Evolutionary conservation across 2,329 filamentous ascomycete species (phyloP), one percentile per base, ranked within the genome.

Genomic region (Apiospora kogelbergensis): DNA sequence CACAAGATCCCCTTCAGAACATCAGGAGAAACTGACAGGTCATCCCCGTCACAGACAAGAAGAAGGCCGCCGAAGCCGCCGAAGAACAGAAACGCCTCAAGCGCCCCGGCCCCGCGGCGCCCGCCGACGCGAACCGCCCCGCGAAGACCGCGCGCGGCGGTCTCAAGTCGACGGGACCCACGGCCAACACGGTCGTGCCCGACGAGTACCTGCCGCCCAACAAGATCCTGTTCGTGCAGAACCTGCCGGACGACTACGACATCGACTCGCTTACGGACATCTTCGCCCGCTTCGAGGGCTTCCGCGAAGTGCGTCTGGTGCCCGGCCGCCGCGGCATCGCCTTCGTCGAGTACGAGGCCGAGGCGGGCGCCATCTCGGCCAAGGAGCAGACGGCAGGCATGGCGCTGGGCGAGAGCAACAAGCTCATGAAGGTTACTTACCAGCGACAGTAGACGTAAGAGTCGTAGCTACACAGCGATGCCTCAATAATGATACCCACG

Each of bases 151-250:
- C 88, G n/a, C 88, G 90, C 75, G 84, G 88, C 30, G 93, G 93
- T 42, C 88, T 95, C 83, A 97, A 97, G 79, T 89, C 93, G 6
- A 92, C 91, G 1, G 89, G 89, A 69, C 86, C 89, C 6, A 85
- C 89, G 17, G 86, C 89, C 1, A 85, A 91, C 3, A 86, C 92
- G 13, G 91, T 94, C 68, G 91, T 98, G 22, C 94, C 95, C n/a
- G 96, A 98, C 87, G 96, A 99, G 82, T 98, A 97, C 80, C 88
- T 98, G 4, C 95, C 95, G 4, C 95, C 96, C 44, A 98, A 98
- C 88, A 98, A 97, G 84, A 97, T 94, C 73, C 88, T 99, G 44
- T 97, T 98, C 83, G 85, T 98, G 71, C 94, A 97, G 83, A 95
- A 98, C 76, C 82, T 99, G 44, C 95, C 96, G 10, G 93, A 95